Evolutionary conservation across 2,329 filamentous ascomycete genomes (phyloP).

Genomic region (Lasiodiplodia hormozganensis): DNA sequence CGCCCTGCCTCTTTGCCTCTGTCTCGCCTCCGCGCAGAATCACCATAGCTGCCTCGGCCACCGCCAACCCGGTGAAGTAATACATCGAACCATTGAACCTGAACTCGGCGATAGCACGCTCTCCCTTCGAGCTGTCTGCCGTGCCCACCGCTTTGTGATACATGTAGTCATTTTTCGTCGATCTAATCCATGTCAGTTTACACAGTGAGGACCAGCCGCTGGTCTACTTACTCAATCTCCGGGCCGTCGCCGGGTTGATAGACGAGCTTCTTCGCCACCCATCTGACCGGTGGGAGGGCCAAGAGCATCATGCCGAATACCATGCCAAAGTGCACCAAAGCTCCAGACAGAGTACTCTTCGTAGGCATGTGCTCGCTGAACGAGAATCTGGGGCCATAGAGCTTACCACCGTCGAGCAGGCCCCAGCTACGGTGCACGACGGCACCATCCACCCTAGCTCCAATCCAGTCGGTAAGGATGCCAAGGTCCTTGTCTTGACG

Average conservation of each 20-base stretch:
- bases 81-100: slow-evolving; percentile 70
- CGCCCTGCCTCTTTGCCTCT: slow-evolving; percentile 60
- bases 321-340: slow-evolving; percentile 58
- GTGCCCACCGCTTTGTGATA: slow-evolving; percentile 69
- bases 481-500: slow-evolving; percentile 63
- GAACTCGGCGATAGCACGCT: slow-evolving; percentile 64
- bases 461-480: slow-evolving; percentile 61
- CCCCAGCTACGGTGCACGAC: slow-evolving; percentile 68
- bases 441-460: slow-evolving; percentile 60
- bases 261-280: slow-evolving; percentile 55
- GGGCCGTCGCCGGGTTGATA: slow-evolving; percentile 61
- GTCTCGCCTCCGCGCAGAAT: slow-evolving; percentile 61
- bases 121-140: slow-evolving; percentile 56
- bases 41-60: slow-evolving; percentile 69
- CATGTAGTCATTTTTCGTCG: slow-evolving; percentile 64
- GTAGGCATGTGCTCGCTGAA: slow-evolving; percentile 64
- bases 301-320: slow-evolving; percentile 53
- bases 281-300: slow-evolving; percentile 62
- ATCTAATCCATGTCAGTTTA: slow-evolving; percentile 49
- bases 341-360: slow-evolving; percentile 55
- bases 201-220: background rate
- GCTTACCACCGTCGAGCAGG: slow-evolving; percentile 48
- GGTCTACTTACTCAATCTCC: slow-evolving; percentile 46
- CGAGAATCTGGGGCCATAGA: slow-evolving; percentile 64
- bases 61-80: slow-evolving; percentile 67